Base-by-base conservation (phyloP, 148 eudicot genomes). In the Chenopodium album region DNA sequence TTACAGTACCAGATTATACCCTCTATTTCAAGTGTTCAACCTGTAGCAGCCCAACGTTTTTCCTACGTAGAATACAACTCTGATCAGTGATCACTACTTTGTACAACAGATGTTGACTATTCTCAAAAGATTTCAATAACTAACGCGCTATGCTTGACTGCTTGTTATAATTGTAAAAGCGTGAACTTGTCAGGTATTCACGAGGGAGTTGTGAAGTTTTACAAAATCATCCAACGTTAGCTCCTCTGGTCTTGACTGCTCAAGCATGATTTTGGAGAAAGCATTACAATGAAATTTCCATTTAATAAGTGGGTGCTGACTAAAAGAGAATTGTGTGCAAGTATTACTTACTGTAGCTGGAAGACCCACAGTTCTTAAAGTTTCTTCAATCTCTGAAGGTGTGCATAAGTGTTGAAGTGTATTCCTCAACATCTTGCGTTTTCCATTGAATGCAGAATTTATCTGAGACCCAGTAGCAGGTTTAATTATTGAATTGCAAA, bases 191-290 rank as follows among this genome's bases (percentile, higher is more conserved):
- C 82, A 85, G 19, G 76, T 76, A 71, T 82, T 85, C 59, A 84
- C 82, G 32, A 95, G 81, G 70, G 84, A 82, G 82, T 90, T 90
- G 79, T 94, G 94, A 80, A 94, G 65, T 78, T 78, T 91, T 56
- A 94, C 97, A 78, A 94, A 94, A 78, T 94, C 92, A 34, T 89
- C 90, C 79, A 94, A 32, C 5, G 94, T 89, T 76, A 94, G 92
- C 86, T 94, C 98, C 87, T 94, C 98, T 11, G 98, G 98, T 83
- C 98, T 90, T 48, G 98, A 85, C 98, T 95, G 90, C 85, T 85
- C 78, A 81, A 85, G 34, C 73, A 47, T 11, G 32, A 46, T 50
- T 78, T 65, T 32, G 32, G 1, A 73, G 7, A 66, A 47, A 28
- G 72, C 50, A 34, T 46, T 29, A 81, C 54, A 22, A 67, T 81